These are phyloP conservation scores for Neocucurbitaria cava DNA, from an alignment of 2,329 filamentous ascomycete species.

Conservation along the genomic window DNA sequence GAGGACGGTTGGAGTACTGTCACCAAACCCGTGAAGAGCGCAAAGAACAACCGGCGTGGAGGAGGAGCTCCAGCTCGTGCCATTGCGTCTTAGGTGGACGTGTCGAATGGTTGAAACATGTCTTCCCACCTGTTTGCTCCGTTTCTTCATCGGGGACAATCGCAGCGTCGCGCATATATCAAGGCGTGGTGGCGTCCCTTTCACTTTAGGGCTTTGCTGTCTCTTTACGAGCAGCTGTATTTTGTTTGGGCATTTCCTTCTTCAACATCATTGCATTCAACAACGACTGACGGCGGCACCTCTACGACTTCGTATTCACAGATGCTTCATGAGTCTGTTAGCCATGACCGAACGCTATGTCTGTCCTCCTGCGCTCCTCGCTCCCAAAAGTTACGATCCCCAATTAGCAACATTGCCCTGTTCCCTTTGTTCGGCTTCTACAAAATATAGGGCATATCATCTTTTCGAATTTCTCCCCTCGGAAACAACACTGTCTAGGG, in stretches of 20 bases:
- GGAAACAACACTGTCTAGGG: not conserved
- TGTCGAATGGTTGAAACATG: conserved; percentile 12
- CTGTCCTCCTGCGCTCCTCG: conserved; percentile 25
- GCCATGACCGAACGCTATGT: conserved; percentile 28
- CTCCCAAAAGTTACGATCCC: conserved; percentile 44
- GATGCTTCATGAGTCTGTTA: conserved; percentile 12
- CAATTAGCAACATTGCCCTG: conserved; percentile 24
- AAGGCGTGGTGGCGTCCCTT: conserved; percentile 34
- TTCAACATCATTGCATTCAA: conserved; percentile 28
- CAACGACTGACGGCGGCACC: conserved; percentile 17
- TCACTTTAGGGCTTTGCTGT: conserved; percentile 26
- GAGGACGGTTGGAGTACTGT: conserved; percentile 64
- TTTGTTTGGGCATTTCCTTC: conserved; percentile 26
- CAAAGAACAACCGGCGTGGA: conserved; percentile 49
- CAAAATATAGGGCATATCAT: conserved; percentile 32
- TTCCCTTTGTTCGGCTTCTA: conserved; percentile 23
- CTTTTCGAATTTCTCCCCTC: conserved; percentile 31
- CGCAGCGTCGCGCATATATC: conserved; percentile 35
- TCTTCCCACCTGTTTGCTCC: conserved; percentile 13
- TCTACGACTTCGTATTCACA: not conserved
- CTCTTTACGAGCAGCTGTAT: conserved; percentile 30
- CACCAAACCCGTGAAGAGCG: conserved; percentile 53
- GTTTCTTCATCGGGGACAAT: conserved; percentile 30
- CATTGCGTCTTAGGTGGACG: conserved; percentile 53
- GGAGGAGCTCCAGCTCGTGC: conserved; percentile 50